phyloP scores from a whole-genome alignment of 2,329 filamentous ascomycete genomes.

The Helminthosporium solani region DNA sequence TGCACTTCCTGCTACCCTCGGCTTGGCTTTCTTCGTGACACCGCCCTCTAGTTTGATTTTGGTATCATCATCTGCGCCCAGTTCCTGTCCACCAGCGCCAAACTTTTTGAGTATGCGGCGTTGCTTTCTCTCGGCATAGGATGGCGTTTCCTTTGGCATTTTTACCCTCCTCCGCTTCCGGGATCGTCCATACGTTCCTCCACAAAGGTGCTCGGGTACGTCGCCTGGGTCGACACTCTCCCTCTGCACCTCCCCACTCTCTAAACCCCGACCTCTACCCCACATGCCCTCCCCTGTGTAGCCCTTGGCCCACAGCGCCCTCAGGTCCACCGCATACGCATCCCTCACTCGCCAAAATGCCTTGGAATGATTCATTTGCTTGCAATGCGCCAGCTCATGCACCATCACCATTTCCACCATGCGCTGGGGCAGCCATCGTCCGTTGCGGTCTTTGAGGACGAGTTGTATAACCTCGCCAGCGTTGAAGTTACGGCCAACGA shows the following conservation, averaged over 20 bases:
- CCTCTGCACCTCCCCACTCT: constrained; percentile 43
- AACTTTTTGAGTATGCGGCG: constrained; percentile 74
- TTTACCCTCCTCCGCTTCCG: constrained; percentile 53
- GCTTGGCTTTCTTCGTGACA: constrained; percentile 62
- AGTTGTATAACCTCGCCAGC: constrained; percentile 84
- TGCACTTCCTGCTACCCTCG: constrained; percentile 72
- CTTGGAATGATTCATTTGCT: constrained; percentile 85
- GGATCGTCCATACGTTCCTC: constrained; percentile 68
- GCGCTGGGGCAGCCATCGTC: constrained; percentile 73
- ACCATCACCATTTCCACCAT: constrained; percentile 96
- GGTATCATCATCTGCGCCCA: constrained; percentile 68
- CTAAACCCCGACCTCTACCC: constrained; percentile 68
- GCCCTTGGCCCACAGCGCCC: constrained; percentile 64
- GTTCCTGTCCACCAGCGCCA: constrained; percentile 65
- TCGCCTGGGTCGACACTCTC: constrained; percentile 27
- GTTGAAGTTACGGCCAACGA: constrained; percentile 88
- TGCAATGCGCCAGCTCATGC: constrained; percentile 85
- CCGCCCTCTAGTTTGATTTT: constrained; percentile 69
- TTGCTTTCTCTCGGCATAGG: constrained; percentile 72
- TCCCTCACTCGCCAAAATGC: constrained; percentile 81
- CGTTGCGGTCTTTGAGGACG: constrained; percentile 68
- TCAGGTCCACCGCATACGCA: constrained; percentile 69
- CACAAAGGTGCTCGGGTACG: constrained; percentile 66
- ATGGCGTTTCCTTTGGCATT: constrained; percentile 52
- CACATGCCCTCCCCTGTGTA: constrained; percentile 84